Evolutionary conservation across 2,329 filamentous ascomycete genomes (phyloP).

Genomic region (Ophiocordyceps camponoti-saundersi): DNA sequence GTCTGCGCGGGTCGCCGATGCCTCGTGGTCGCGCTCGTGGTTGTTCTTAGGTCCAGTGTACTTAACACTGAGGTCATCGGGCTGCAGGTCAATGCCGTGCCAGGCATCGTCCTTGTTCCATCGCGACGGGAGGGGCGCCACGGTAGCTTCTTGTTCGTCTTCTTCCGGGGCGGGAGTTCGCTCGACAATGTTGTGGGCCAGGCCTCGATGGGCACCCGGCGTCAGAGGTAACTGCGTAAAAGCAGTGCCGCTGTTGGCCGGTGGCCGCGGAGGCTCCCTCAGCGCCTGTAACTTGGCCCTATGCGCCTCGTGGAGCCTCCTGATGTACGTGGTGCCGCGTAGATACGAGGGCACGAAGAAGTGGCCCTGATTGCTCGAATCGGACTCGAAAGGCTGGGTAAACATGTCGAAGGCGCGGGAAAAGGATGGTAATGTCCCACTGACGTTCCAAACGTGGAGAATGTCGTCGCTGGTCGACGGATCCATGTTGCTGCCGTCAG

Average conservation of each 20-base stretch:
- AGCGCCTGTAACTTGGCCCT: constrained; percentile 37
- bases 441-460: constrained; percentile 8
- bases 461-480: constrained; percentile 13
- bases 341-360: constrained; percentile 84
- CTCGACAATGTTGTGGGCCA: constrained; percentile 75
- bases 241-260: constrained; percentile 32
- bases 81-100: constrained; percentile 53
- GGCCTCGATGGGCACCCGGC: constrained; percentile 48
- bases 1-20: constrained; percentile 67
- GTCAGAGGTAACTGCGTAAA: constrained; percentile 23
- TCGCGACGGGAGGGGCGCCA: constrained; percentile 57
- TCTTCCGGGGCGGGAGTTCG: constrained; percentile 44
- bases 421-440: constrained; percentile 22
- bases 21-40: constrained; percentile 49
- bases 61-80: constrained; percentile 57
- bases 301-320: constrained; percentile 55
- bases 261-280: constrained; percentile 22
- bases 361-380: constrained; percentile 14
- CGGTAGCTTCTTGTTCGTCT: constrained; percentile 29
- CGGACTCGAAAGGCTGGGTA: constrained; percentile 15
- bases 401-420: constrained; percentile 37
- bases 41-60: constrained; percentile 29
- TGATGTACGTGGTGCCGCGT: constrained; percentile 57
- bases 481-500: constrained; percentile 12
- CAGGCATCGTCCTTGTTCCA: constrained; percentile 75